Base-by-base conservation (phyloP, 2,329 filamentous ascomycete species). In the Neopestalotiopsis rosae region DNA sequence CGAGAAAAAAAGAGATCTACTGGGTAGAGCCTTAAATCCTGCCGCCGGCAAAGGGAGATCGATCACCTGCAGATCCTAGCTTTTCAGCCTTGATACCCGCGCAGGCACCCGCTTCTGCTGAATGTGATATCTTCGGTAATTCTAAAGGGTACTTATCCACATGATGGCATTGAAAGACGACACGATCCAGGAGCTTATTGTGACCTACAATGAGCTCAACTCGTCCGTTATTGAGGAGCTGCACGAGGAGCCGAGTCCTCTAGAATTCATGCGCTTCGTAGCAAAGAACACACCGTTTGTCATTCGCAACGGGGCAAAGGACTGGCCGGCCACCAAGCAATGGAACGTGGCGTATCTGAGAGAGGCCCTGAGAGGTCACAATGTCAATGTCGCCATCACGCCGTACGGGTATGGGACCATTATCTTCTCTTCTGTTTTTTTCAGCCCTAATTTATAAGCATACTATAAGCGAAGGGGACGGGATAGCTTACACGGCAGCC, bases 241-340 rank as follows among this genome's bases (percentile, higher is more conserved):
- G 2, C 58, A 83, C 14, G 83, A 87, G 57, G 88, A 91, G 63
- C 93, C 93, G 4, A 92, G 90, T 34, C 88, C 93, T 0, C 86
- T 96, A 5, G 91, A 95, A 76, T 95, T 95, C 77, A 92, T 94
- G 89, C 88, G 92, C 74, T 91, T 90, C 79, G 92, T 95, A 24
- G 86, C 91, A 17, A 86, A 84, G 45, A 96, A 95, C 76, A 87
- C 89, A 1, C 93, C 93, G 0, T 95, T 95, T 73, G 87, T 95
- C 2, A 82, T 95, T 34, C 86, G 91, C 49, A 82, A 85, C 9
- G 92, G 86, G 3, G 91, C 91, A 1, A 76, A 76, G 0, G 79
- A 85, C 45, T 95, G 92, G 92, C 81, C 82, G 52, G 92, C 93
- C 0, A 83, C 84, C 3, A 82, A 80, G 67, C 83, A 80, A 65